A percentile compares a stretch with the other conserved stretches of the same genome.
Evolutionary conservation across 129 eudicot genomes (phyloP).

Genomic region (Arctium minus): DNA sequence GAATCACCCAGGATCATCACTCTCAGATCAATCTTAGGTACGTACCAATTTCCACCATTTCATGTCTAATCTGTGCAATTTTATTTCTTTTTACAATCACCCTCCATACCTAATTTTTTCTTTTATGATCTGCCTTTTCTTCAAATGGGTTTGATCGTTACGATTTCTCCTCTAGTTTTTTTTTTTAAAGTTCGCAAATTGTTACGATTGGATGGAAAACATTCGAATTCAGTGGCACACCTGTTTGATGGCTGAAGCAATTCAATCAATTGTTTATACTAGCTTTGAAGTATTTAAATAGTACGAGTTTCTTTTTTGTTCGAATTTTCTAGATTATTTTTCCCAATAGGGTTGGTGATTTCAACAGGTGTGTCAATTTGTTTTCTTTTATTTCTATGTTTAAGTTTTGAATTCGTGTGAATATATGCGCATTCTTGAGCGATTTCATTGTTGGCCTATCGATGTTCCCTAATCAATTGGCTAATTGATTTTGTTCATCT

Average conservation of each 20-base stretch:
- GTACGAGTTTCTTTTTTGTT: not conserved
- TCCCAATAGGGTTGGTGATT: not conserved
- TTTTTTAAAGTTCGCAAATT: not conserved
- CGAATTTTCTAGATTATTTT: not conserved
- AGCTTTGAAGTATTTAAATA: not conserved
- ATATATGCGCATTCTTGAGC: not conserved
- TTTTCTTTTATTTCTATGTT: not conserved
- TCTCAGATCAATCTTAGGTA: constrained; percentile 19
- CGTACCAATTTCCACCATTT: constrained; percentile 4
- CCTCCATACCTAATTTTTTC: not conserved
- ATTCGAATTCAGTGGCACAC: not conserved
- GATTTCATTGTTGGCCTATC: not conserved
- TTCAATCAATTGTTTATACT: not conserved
- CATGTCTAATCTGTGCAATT: not conserved
- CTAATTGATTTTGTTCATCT: not conserved
- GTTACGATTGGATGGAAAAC: not conserved
- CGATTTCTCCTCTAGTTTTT: not conserved
- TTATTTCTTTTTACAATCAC: not conserved
- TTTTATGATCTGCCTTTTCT: not conserved
- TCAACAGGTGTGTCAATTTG: not conserved
- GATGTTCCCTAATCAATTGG: not conserved
- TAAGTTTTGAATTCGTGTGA: not conserved
- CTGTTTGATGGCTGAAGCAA: not conserved
- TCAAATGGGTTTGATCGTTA: constrained; percentile 7
- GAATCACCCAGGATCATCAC: constrained; percentile 16